phyloP scores from a whole-genome alignment of 768 basidiomycete species.

The Lactifluus rugatus region DNA sequence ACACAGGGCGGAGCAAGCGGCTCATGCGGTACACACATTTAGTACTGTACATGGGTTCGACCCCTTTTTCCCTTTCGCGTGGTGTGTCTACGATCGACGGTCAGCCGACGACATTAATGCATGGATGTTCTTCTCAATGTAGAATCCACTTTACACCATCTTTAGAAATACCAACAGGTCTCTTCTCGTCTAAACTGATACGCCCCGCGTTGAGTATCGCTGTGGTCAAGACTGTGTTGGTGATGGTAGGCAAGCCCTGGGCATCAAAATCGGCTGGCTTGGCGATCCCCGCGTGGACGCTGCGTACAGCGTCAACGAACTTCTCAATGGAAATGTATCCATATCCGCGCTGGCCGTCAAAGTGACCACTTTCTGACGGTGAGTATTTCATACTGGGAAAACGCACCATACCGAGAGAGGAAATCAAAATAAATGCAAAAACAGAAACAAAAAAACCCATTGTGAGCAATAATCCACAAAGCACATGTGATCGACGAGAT shows the following conservation, averaged over 20 bases:
- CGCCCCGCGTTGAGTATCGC: constrained; percentile 87
- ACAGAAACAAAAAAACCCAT: background rate
- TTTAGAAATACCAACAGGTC: constrained; percentile 70
- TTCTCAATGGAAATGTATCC: constrained; percentile 89
- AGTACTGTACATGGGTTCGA: background rate
- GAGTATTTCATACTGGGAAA: constrained; percentile 81
- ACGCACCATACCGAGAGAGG: background rate
- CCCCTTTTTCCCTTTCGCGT: background rate
- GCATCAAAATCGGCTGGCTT: constrained; percentile 67
- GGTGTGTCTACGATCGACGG: background rate
- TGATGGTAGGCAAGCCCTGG: constrained; percentile 78
- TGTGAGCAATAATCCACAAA: background rate
- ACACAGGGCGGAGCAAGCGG: constrained; percentile 4
- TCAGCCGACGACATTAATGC: background rate
- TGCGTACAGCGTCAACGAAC: constrained; percentile 76
- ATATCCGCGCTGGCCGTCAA: constrained; percentile 91
- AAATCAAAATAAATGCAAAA: background rate
- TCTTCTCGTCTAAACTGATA: constrained; percentile 82
- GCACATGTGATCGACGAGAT: background rate
- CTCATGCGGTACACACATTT: background rate
- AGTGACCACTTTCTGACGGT: constrained; percentile 83
- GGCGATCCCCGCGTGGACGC: constrained; percentile 61
- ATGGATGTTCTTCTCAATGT: constrained; percentile 35
- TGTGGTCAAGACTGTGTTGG: constrained; percentile 79
- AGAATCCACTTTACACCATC: constrained; percentile 56